These are phyloP conservation scores for Aspergillus sclerotialis DNA, from an alignment of 2,329 filamentous ascomycete genomes.

Conservation along the genomic window DNA sequence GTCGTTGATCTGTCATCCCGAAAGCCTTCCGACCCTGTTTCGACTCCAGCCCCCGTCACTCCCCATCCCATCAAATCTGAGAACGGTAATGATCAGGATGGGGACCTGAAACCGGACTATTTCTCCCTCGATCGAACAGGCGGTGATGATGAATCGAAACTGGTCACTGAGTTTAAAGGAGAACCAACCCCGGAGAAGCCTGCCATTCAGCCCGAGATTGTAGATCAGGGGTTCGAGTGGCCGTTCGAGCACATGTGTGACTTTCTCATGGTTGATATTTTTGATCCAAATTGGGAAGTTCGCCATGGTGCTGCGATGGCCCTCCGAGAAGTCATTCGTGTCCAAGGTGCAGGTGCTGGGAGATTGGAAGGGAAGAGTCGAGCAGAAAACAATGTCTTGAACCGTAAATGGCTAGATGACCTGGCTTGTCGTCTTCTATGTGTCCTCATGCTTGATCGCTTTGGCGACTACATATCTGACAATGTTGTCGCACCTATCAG, in stretches of 20 bases:
- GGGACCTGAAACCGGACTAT: constrained; percentile 66
- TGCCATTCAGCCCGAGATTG: constrained; percentile 69
- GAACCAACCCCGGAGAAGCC: constrained; percentile 74
- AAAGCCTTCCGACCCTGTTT: constrained; percentile 55
- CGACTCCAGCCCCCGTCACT: constrained; percentile 49
- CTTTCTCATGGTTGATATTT: constrained; percentile 86
- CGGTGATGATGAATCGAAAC: constrained; percentile 81
- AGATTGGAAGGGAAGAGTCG: constrained; percentile 63
- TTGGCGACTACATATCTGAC: constrained; percentile 96
- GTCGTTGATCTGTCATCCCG: constrained; percentile 79
- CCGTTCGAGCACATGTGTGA: constrained; percentile 91
- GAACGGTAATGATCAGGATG: constrained; percentile 52
- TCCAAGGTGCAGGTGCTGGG: constrained; percentile 86
- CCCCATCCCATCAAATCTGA: constrained; percentile 56
- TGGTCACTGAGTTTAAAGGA: constrained; percentile 94
- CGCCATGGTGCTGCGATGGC: constrained; percentile 95
- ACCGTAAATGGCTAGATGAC: constrained; percentile 85
- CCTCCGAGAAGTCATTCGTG: constrained; percentile 79
- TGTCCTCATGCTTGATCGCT: constrained; percentile 94
- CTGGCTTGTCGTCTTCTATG: constrained; percentile 90
- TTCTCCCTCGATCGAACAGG: constrained; percentile 79
- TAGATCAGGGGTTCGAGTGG: constrained; percentile 74
- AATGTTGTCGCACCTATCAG: constrained; percentile 94
- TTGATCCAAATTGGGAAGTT: constrained; percentile 90
- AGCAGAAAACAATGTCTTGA: constrained; percentile 69